phyloP scores from a whole-genome alignment of 208 protist genomes.

The Leishmania tropica region DNA sequence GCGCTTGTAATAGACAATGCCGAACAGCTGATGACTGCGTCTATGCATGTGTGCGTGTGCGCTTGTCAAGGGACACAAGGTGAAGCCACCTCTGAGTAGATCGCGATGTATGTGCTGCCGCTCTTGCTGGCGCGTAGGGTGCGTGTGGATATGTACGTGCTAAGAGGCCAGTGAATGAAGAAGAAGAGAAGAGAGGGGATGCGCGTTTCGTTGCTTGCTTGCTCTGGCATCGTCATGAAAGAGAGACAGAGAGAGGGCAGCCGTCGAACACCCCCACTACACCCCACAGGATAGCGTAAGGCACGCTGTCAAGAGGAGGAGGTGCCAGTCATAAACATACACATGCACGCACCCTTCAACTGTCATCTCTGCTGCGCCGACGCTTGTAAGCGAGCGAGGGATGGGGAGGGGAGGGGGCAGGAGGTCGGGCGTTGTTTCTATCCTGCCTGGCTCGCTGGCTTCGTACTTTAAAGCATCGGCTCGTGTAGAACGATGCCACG shows the following conservation, averaged over 20 bases:
- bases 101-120: background rate
- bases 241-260: background rate
- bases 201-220: background rate
- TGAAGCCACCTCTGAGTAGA: too few species aligned
- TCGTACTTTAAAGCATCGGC: background rate
- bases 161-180: background rate
- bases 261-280: background rate
- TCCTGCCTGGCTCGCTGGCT: background rate
- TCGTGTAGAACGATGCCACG: background rate
- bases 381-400: background rate
- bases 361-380: background rate
- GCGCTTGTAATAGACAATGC: background rate
- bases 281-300: background rate
- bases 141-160: background rate
- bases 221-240: background rate
- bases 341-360: background rate
- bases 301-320: background rate
- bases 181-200: background rate
- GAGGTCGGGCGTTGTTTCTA: background rate
- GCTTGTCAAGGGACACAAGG: background rate
- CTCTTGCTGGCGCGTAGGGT: background rate
- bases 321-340: background rate
- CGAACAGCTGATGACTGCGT: background rate
- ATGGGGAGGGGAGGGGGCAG: background rate
- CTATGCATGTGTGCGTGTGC: constrained; percentile 5